Base-by-base conservation (phyloP, 2,329 filamentous ascomycete genomes). In the Epichloe sibirici region DNA sequence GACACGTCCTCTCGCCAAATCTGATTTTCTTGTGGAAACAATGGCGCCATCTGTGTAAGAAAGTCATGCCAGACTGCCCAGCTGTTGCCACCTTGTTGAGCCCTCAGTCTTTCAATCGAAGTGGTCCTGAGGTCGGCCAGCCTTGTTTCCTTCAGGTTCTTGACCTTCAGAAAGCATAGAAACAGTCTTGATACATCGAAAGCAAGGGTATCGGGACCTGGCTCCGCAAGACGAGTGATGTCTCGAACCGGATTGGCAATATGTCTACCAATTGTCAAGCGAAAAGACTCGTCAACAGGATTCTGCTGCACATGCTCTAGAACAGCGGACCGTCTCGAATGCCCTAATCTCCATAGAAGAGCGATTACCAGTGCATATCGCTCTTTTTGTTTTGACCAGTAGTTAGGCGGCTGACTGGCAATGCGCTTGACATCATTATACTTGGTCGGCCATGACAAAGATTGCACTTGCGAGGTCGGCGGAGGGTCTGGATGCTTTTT, bases 151-250 rank as follows among this genome's bases (percentile, higher is more conserved):
- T 52, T 54, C 21, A 52, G 55, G 21, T 59, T 37, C 35, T 60
- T 63, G 23, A 60, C 61, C 38, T 57, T 60, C 5, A 61, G 49
- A 47, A 64, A 68, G 47, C 61, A 62, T 7, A 66, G 51, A 44
- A 66, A 70, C 8, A 66, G 37, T 15, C 62, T 59, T 7, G 61
- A 59, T 5, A 66, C 12, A 45, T 70, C 66, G 40, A 68, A 66
- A 1, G 61, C 57, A 37, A 59, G 47, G 4, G 58, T 57, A 17
- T 57, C 53, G 6, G 49, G 12, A 4, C 49, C 55, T 11, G 48
- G 45, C 6, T 47, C n/a, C 1, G 52, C 42, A 11, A 64, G 52
- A 15, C 55, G 49, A 9, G 45, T 28, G 1, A 48, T 6, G 35
- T 56, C 51, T 13, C 46, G 45, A 9, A 60, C 34, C 1, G 61